These are phyloP conservation scores for Pezicula carpinea DNA, from an alignment of 2,329 filamentous ascomycete species.

Conservation along the genomic window DNA sequence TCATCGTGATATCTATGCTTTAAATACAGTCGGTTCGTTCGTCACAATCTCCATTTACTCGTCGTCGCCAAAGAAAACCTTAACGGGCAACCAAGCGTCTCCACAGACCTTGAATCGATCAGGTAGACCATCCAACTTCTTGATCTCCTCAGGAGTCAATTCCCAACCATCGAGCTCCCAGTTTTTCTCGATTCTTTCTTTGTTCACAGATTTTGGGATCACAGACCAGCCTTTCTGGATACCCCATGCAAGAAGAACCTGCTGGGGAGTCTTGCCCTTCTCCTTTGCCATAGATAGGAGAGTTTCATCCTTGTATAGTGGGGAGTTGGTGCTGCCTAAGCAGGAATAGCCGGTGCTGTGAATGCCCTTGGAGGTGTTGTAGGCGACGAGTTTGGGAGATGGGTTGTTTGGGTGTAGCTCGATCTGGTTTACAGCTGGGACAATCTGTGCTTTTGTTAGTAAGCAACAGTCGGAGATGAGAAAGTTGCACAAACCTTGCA, in stretches of 20 bases:
- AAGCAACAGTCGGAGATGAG: neutral
- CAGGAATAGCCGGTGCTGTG: constrained; percentile 72
- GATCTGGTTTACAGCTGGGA: constrained; percentile 73
- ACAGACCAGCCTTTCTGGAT: constrained; percentile 77
- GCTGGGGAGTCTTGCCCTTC: constrained; percentile 67
- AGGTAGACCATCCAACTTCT: constrained; percentile 43
- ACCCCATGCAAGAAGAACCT: constrained; percentile 77
- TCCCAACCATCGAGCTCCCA: constrained; percentile 71
- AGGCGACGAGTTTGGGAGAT: constrained; percentile 72
- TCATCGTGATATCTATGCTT: too few relatives aligned
- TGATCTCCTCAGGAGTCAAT: constrained; percentile 67
- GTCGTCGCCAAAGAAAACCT: constrained; percentile 80
- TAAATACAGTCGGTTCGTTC: too few relatives aligned
- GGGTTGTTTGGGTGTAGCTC: constrained; percentile 79
- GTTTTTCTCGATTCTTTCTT: constrained; percentile 70
- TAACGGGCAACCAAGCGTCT: constrained; percentile 68
- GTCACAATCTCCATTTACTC: constrained; percentile 45
- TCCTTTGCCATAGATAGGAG: constrained; percentile 57
- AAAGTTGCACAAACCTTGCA: constrained; percentile 45
- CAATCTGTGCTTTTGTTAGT: constrained; percentile 33
- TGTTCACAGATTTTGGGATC: constrained; percentile 79
- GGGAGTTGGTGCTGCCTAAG: constrained; percentile 66
- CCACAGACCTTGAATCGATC: constrained; percentile 76
- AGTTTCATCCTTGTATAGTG: constrained; percentile 61
- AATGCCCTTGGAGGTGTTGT: constrained; percentile 69